Conservation (phyloP, 176 grass and related monocot genomes). For the Oryza rufipogon region DNA sequence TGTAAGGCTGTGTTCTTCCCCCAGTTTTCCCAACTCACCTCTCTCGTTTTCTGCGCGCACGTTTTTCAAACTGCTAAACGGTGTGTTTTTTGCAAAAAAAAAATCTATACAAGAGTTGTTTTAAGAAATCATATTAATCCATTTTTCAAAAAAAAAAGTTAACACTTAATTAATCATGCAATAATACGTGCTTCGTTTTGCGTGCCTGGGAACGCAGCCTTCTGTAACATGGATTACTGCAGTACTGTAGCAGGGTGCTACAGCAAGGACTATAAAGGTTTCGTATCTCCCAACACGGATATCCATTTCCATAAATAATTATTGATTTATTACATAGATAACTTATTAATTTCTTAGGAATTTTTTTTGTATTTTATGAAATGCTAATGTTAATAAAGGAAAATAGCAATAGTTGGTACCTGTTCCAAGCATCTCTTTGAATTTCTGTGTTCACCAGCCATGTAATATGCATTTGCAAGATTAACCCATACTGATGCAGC, state of each 20-base stretch:
- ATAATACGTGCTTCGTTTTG: too few relatives aligned
- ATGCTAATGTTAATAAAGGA: slow-evolving; percentile 30
- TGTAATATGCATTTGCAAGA: slow-evolving; percentile 93
- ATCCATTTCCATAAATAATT: neutral
- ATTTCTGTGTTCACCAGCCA: slow-evolving; percentile 80
- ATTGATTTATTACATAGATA: neutral
- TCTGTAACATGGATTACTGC: neutral
- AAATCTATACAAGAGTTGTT: too few relatives aligned
- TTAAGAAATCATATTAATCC: too few relatives aligned
- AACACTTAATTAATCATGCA: too few relatives aligned
- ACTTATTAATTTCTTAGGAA: neutral
- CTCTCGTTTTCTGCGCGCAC: too few relatives aligned
- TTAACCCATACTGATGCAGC: slow-evolving; percentile 82
- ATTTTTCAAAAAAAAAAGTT: too few relatives aligned
- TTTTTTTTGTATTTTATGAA: neutral
- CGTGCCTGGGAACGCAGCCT: too few relatives aligned
- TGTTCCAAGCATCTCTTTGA: slow-evolving; percentile 94
- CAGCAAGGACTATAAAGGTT: neutral
- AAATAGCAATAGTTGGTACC: slow-evolving; percentile 52
- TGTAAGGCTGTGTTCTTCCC: neutral
- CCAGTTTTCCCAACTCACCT: too few relatives aligned
- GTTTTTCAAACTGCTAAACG: too few relatives aligned
- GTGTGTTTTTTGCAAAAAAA: too few relatives aligned
- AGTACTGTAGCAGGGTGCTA: neutral
- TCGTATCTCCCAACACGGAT: neutral